Percentiles rank a stretch among this genome's conserved stretches.
phyloP scores from a whole-genome alignment of 2,329 filamentous ascomycete genomes.

The Xylariaceae sp. region DNA sequence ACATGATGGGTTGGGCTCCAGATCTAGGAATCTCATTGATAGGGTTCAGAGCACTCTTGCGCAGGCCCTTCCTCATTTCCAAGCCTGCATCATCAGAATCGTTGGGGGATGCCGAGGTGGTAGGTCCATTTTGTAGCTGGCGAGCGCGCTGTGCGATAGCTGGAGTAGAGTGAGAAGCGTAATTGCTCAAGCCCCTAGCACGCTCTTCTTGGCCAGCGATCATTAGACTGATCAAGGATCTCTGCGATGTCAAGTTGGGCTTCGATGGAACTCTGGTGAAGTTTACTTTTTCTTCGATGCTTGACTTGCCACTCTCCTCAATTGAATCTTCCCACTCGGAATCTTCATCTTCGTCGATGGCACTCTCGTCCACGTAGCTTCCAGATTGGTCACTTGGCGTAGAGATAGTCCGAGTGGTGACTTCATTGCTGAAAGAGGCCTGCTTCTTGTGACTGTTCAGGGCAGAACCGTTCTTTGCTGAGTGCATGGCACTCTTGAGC shows the following conservation, averaged over 20 bases:
- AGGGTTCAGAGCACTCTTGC: conserved; percentile 45
- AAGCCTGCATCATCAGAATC: conserved; percentile 60
- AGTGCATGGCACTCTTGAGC: conserved; percentile 51
- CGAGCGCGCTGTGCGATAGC: conserved; percentile 64
- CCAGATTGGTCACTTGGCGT: conserved; percentile 54
- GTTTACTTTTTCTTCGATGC: conserved; percentile 71
- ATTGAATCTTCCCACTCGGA: conserved; percentile 64
- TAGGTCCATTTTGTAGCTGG: conserved; percentile 42
- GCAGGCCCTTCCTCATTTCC: conserved; percentile 59
- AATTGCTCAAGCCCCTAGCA: conserved; percentile 63
- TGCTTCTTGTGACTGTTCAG: conserved; percentile 62
- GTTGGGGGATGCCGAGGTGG: conserved; percentile 48
- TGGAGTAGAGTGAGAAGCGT: conserved; percentile 63
- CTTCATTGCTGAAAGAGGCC: conserved; percentile 75
- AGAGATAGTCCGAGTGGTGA: conserved; percentile 64
- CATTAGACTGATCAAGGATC: conserved; percentile 85
- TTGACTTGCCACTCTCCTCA: conserved; percentile 78
- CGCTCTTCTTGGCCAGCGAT: conserved; percentile 74
- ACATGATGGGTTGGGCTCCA: conserved; percentile 70
- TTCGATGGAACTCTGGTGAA: conserved; percentile 92
- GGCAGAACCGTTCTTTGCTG: conserved; percentile 40
- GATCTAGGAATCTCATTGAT: conserved; percentile 65
- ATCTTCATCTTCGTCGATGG: conserved; percentile 69
- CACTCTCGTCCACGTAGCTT: conserved; percentile 73
- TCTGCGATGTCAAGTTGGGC: conserved; percentile 76